Conservation (phyloP, 208 protist species). For the Leishmania amazonensis region DNA sequence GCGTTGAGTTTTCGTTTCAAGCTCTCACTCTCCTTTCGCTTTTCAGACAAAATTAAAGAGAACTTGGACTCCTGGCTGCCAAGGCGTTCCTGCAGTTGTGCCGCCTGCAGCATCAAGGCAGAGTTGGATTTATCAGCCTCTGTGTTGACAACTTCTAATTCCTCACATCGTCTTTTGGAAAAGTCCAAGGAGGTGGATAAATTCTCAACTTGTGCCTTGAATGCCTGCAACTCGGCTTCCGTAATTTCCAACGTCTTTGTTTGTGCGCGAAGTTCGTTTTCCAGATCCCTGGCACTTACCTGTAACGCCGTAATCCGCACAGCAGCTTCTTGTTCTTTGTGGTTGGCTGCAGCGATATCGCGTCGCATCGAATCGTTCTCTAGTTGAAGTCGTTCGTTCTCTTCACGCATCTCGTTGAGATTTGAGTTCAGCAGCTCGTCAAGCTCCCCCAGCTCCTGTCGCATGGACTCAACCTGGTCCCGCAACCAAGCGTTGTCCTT, state of each 20-base stretch:
- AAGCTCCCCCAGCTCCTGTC: slow-evolving; percentile 67
- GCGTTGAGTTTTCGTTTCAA: slow-evolving; percentile 55
- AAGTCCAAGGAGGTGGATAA: slow-evolving; percentile 15
- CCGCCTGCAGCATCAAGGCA: slow-evolving; percentile 6
- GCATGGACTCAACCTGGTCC: slow-evolving; percentile 69
- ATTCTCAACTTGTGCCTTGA: slow-evolving; percentile 39
- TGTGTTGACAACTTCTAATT: slow-evolving; percentile 9
- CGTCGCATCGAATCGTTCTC: slow-evolving; percentile 42
- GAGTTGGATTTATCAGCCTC: slow-evolving; percentile 19
- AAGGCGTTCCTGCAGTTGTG: slow-evolving; percentile 34
- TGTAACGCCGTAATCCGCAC: background rate
- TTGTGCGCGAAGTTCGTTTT: slow-evolving; percentile 38
- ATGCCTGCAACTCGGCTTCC: slow-evolving; percentile 41
- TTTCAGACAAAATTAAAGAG: slow-evolving; percentile 39
- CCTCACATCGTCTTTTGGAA: slow-evolving; percentile 19
- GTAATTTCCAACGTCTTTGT: slow-evolving; percentile 60
- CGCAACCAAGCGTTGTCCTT: slow-evolving; percentile 73
- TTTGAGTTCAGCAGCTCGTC: slow-evolving; percentile 72
- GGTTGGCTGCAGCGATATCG: slow-evolving; percentile 21
- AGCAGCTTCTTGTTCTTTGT: slow-evolving; percentile 13
- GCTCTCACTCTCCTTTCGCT: slow-evolving; percentile 43
- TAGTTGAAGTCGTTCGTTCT: slow-evolving; percentile 56
- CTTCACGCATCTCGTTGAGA: slow-evolving; percentile 80
- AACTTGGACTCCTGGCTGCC: slow-evolving; percentile 34
- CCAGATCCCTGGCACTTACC: background rate